Evolutionary conservation across 140 eudicot genomes (phyloP).

Genomic region (Oenanthe javanica): DNA sequence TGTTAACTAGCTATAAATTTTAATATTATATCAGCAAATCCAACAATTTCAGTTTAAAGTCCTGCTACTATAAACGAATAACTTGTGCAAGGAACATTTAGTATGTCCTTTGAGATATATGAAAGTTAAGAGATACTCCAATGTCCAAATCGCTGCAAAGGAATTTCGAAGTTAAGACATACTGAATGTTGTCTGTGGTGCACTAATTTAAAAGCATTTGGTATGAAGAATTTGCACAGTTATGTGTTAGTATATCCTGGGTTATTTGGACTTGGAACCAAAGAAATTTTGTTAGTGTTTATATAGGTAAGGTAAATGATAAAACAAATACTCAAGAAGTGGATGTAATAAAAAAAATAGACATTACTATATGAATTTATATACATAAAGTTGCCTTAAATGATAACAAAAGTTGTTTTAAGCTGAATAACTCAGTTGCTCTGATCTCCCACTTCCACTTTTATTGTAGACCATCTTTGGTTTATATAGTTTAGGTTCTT

Average conservation of each 20-base stretch:
- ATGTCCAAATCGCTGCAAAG: background rate
- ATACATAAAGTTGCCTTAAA: background rate
- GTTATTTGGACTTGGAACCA: background rate
- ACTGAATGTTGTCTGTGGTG: background rate
- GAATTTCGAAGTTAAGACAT: too few species aligned
- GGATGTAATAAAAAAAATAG: background rate
- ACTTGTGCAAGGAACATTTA: background rate
- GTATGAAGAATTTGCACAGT: background rate
- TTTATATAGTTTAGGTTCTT: background rate
- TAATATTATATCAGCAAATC: background rate
- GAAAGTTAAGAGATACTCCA: background rate
- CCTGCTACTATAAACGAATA: background rate
- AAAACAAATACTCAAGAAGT: background rate
- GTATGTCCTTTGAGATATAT: background rate
- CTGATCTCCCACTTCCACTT: background rate
- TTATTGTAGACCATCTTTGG: background rate
- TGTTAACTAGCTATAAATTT: background rate
- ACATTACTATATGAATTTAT: background rate
- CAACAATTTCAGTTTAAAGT: background rate
- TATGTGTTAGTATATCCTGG: background rate
- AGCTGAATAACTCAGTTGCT: background rate
- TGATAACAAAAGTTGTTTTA: background rate
- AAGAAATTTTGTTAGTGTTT: background rate
- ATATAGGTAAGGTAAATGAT: background rate
- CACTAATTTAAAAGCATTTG: background rate